These are phyloP conservation scores for Bondarzewia mesenterica DNA, from an alignment of 1,284 basidiomycete species.

Conservation along the genomic window DNA sequence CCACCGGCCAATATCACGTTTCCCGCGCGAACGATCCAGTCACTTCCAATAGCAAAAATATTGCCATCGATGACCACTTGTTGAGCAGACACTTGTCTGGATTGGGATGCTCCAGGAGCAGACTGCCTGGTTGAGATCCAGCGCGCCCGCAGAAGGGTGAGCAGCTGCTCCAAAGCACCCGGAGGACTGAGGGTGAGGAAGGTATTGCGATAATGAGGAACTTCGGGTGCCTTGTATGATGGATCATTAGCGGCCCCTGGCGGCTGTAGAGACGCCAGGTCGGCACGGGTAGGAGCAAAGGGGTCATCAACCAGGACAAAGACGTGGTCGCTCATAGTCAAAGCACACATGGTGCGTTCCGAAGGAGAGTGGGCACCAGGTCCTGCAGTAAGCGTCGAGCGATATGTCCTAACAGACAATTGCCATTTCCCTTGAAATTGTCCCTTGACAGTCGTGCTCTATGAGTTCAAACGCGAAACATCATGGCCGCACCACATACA, in stretches of 20 bases:
- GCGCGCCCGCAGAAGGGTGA: constrained; percentile 60
- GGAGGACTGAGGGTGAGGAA: constrained; percentile 67
- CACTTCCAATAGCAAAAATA: constrained; percentile 63
- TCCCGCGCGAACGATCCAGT: constrained; percentile 74
- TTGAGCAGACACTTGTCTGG: constrained; percentile 43
- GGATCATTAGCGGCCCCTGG: constrained; percentile 12
- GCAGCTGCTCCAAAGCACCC: constrained; percentile 60
- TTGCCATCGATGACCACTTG: constrained; percentile 64
- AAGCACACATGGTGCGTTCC: constrained; percentile 61
- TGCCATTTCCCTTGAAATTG: constrained; percentile 53
- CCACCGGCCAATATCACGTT: constrained; percentile 69
- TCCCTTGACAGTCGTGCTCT: constrained; percentile 33
- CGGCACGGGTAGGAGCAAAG: constrained; percentile 53
- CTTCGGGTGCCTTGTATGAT: constrained; percentile 23
- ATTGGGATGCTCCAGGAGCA: constrained; percentile 29
- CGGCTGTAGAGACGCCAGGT: constrained; percentile 33
- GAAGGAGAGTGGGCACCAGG: constrained; percentile 40
- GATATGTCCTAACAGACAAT: constrained; percentile 61
- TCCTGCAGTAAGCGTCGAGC: constrained; percentile 52
- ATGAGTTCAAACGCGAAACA: neutral
- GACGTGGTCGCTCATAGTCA: constrained; percentile 71
- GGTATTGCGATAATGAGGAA: constrained; percentile 64
- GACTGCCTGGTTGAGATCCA: constrained; percentile 66
- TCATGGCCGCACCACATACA: constrained; percentile 28
- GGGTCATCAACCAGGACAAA: constrained; percentile 73